Evolutionary conservation across 495 filamentous ascomycete species (phyloP).

Genomic region (Penicillium taxi): DNA sequence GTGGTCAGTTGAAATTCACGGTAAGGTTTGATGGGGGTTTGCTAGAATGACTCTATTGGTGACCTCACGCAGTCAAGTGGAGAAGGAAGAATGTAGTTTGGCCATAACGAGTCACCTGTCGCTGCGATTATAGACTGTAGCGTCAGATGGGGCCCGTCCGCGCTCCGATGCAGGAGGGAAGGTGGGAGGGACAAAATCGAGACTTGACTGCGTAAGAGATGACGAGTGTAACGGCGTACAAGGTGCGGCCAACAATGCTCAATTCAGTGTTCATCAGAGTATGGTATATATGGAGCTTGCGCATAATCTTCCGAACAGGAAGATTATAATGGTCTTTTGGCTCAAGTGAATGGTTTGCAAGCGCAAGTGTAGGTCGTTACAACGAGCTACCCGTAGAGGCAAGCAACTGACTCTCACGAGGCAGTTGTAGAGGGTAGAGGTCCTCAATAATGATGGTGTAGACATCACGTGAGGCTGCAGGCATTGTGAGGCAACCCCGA

Average conservation of each 20-base stretch:
- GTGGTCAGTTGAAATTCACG: too few species aligned
- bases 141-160: constrained; percentile 9
- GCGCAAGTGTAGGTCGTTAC: too few species aligned
- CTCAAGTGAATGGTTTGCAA: too few species aligned
- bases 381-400: constrained; percentile 6
- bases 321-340: too few species aligned
- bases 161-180: constrained; percentile 11
- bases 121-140: constrained; percentile 5
- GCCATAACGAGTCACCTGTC: constrained; percentile 7
- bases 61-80: constrained; percentile 6
- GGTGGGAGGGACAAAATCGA: constrained; percentile 8
- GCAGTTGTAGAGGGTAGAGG: constrained; percentile 5
- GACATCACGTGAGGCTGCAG: constrained; percentile 2
- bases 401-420: constrained; percentile 7
- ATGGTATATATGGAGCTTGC: too few species aligned
- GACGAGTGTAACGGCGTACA: too few species aligned
- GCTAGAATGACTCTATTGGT: too few species aligned
- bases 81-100: constrained; percentile 4
- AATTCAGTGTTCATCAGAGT: too few species aligned
- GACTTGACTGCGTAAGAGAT: constrained; percentile 6
- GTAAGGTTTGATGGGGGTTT: too few species aligned
- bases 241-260: too few species aligned
- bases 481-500: constrained; percentile 5
- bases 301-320: too few species aligned
- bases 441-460: constrained; percentile 9